Evolutionary conservation across 495 filamentous ascomycete genomes (phyloP).

Genomic region (Trichoderma reesei): DNA sequence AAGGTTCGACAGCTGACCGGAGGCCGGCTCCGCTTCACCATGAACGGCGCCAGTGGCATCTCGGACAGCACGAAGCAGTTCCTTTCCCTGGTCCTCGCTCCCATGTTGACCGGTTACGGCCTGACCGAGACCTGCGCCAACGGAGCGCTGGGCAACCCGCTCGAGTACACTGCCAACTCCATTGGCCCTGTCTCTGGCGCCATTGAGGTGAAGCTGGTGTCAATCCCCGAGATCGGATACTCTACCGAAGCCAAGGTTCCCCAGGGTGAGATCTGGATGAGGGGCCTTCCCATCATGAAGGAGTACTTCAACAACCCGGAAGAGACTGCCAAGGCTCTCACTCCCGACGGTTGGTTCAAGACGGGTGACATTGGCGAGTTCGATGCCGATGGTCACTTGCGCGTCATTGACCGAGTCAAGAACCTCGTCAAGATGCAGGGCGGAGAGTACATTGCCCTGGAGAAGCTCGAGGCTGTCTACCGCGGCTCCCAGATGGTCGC

Average conservation of each 20-base stretch:
- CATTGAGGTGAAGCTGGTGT: slow-evolving; percentile 63
- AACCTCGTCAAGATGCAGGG: slow-evolving; percentile 62
- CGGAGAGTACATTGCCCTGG: slow-evolving; percentile 58
- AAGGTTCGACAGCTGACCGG: slow-evolving; percentile 67
- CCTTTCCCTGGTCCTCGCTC: slow-evolving; percentile 62
- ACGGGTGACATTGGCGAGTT: slow-evolving; percentile 79
- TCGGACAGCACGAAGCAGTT: slow-evolving; percentile 68
- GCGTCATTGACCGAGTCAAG: slow-evolving; percentile 85
- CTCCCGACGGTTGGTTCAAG: slow-evolving; percentile 83
- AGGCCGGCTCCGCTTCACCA: slow-evolving; percentile 57
- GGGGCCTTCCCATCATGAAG: slow-evolving; percentile 57
- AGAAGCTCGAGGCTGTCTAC: slow-evolving; percentile 58
- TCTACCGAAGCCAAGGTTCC: slow-evolving; percentile 63
- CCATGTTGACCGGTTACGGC: slow-evolving; percentile 78
- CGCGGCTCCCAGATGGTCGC: slow-evolving; percentile 43
- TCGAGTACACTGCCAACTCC: slow-evolving; percentile 61
- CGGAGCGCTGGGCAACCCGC: slow-evolving; percentile 51
- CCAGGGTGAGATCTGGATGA: slow-evolving; percentile 75
- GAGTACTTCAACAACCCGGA: slow-evolving; percentile 77
- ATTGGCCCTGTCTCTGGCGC: slow-evolving; percentile 59
- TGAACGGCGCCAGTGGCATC: slow-evolving; percentile 79
- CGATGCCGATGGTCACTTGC: slow-evolving; percentile 66
- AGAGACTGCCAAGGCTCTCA: slow-evolving; percentile 70
- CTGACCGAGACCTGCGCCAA: slow-evolving; percentile 79
- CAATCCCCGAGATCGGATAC: slow-evolving; percentile 84